Conservation (phyloP, 768 basidiomycete species). For the Trametes sanguinea region DNA sequence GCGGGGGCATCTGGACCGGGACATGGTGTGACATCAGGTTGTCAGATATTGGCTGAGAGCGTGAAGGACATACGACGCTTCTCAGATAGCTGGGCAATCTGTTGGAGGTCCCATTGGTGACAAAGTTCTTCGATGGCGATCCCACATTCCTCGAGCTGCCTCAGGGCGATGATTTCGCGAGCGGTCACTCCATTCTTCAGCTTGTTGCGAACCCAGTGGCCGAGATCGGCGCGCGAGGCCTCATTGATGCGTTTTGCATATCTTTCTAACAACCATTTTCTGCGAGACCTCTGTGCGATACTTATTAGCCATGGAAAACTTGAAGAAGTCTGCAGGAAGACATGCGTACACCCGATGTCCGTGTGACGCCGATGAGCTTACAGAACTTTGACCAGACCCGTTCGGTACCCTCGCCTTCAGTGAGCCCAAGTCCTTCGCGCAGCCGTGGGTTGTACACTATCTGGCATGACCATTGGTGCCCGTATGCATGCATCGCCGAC, state of each 20-base stretch:
- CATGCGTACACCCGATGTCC: conserved; percentile 36
- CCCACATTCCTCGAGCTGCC: conserved; percentile 24
- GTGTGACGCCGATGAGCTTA: conserved; percentile 36
- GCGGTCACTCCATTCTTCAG: neutral
- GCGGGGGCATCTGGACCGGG: conserved; percentile 8
- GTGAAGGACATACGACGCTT: conserved; percentile 30
- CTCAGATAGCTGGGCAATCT: conserved; percentile 33
- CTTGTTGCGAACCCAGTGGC: no score
- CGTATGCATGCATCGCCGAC: conserved; percentile 40
- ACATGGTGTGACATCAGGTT: neutral
- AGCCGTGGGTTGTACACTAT: conserved; percentile 38
- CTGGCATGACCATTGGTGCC: conserved; percentile 39
- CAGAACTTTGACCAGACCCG: conserved; percentile 32
- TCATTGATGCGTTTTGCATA: conserved; percentile 31
- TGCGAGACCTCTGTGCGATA: neutral
- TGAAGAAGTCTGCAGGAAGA: no score
- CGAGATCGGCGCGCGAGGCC: conserved; percentile 19
- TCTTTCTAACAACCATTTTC: conserved; percentile 39
- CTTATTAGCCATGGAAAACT: no score
- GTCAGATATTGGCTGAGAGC: neutral
- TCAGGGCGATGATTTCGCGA: conserved; percentile 2
- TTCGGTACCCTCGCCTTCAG: conserved; percentile 41
- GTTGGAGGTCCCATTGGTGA: conserved; percentile 38
- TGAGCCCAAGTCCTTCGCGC: conserved; percentile 33
- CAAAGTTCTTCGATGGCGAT: conserved; percentile 27